Percentiles rank a stretch among this genome's conserved stretches.
Evolutionary conservation across 2,329 filamentous ascomycete genomes (phyloP).

Genomic region (Trichophyton mentagrophytes): DNA sequence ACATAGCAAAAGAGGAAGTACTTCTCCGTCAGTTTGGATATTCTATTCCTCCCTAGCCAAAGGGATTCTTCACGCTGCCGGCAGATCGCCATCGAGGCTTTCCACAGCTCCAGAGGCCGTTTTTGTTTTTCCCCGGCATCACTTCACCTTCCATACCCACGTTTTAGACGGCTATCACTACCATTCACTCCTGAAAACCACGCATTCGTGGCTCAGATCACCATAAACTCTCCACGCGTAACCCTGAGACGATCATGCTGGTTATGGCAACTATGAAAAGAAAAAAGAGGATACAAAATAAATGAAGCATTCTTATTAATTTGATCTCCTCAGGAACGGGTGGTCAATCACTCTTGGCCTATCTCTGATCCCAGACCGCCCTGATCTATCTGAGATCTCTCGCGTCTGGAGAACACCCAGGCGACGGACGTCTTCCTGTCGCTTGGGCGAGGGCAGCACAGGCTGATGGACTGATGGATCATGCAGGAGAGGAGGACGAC

Average conservation of each 20-base stretch:
- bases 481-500: not conserved
- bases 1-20: not conserved
- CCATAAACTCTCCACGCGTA: not conserved
- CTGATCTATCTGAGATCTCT: slow-evolving; percentile 1
- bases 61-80: not conserved
- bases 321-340: not conserved
- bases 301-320: not conserved
- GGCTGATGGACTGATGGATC: no score
- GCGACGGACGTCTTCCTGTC: not conserved
- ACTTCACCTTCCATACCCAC: not conserved
- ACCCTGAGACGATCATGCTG: not conserved
- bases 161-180: not conserved
- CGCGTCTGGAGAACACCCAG: not conserved
- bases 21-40: not conserved
- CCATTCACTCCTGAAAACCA: not conserved
- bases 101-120: not conserved
- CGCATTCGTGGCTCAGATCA: not conserved
- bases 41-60: not conserved
- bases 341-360: not conserved
- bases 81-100: not conserved
- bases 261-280: not conserved
- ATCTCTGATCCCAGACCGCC: not conserved
- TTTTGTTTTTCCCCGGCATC: not conserved
- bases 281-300: not conserved
- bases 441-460: not conserved